Percentiles rank a stretch among this genome's conserved stretches.
Conservation (phyloP, 179 eudicot species). For the Spergularia azorica region DNA sequence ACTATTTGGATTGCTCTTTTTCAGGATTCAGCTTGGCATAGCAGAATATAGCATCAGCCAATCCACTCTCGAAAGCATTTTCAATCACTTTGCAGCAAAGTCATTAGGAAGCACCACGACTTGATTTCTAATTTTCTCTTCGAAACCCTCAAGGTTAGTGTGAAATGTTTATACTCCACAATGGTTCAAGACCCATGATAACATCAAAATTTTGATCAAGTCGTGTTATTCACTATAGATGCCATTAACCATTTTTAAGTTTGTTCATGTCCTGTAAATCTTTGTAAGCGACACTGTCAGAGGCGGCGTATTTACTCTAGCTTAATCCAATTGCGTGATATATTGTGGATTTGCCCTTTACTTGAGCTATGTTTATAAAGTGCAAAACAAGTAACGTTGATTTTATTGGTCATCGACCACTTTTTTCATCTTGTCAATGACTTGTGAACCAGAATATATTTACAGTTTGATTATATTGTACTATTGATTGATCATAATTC, state of each 20-base stretch:
- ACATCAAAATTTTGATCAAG: too few relatives aligned
- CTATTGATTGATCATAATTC: background rate
- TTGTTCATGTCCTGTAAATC: background rate
- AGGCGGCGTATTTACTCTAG: too few relatives aligned
- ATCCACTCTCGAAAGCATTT: slow-evolving; percentile 95
- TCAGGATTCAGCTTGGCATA: slow-evolving; percentile 65
- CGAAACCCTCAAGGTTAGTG: slow-evolving; percentile 1
- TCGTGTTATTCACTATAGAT: background rate
- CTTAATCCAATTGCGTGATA: slow-evolving; percentile 9
- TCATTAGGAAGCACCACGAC: slow-evolving; percentile 37
- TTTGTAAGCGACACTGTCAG: background rate
- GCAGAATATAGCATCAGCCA: slow-evolving; percentile 97
- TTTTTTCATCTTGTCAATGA: background rate
- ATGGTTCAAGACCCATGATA: too few relatives aligned
- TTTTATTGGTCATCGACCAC: slow-evolving; percentile 14
- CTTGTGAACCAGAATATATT: slow-evolving; percentile 16
- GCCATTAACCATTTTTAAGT: slow-evolving; percentile 3
- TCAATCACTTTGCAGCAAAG: slow-evolving; percentile 90
- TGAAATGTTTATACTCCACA: too few relatives aligned
- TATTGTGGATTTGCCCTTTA: background rate
- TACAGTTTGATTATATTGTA: slow-evolving; percentile 21
- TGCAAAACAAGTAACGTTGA: slow-evolving; percentile 4
- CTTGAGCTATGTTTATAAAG: background rate
- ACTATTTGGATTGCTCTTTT: slow-evolving; percentile 16
- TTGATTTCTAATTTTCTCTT: background rate